Conservation (phyloP, 139 green algal species). For the Dunaliella primolecta region DNA sequence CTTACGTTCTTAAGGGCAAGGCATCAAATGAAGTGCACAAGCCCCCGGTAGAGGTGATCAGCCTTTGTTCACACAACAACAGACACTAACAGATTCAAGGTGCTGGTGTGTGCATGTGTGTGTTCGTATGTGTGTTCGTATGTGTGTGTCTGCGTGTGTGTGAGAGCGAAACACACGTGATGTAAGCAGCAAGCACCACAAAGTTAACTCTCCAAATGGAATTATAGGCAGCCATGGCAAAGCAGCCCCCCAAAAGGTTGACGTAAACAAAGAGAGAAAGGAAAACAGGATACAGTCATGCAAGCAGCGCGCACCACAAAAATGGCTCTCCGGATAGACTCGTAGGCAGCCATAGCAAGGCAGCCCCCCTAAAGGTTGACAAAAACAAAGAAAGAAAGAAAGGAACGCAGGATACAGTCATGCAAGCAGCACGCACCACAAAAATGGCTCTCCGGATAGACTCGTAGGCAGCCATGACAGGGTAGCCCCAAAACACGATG, state of each 20-base stretch:
- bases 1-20: too few relatives aligned
- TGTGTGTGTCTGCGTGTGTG: background rate
- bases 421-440: constrained; percentile 18
- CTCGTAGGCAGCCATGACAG: constrained; percentile 21
- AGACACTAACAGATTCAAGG: too few relatives aligned
- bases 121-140: background rate
- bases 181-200: background rate
- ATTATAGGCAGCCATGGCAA: background rate
- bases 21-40: too few relatives aligned
- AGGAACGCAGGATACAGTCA: too few relatives aligned
- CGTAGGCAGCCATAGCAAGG: constrained; percentile 23
- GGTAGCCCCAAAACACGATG: constrained; percentile 75
- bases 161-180: background rate
- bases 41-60: too few relatives aligned
- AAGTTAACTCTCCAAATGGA: background rate
- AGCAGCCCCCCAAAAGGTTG: background rate
- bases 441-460: constrained; percentile 20
- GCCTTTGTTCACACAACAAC: too few relatives aligned
- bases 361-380: too few relatives aligned
- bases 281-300: too few relatives aligned
- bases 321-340: constrained; percentile 16
- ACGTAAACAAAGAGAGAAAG: too few relatives aligned
- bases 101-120: constrained; percentile 12
- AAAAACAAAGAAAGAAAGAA: too few relatives aligned
- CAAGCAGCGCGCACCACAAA: constrained; percentile 23